Conservation (phyloP, 345 rosid species). For the Brassica cretica region DNA sequence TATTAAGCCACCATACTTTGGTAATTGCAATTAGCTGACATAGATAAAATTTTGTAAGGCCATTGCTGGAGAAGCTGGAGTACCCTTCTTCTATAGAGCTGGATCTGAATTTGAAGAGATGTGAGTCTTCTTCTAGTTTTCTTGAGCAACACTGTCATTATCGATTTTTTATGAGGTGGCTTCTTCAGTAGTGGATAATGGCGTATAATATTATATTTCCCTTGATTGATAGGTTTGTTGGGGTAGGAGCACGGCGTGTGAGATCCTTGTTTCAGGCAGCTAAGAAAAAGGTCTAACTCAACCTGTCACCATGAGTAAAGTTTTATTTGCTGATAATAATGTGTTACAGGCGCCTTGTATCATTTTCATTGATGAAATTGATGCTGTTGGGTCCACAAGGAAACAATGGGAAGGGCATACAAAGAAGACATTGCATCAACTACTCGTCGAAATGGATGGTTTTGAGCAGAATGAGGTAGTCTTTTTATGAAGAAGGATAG, state of each 20-base stretch:
- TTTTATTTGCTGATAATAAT: slow-evolving; percentile 15
- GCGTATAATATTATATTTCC: slow-evolving; percentile 9
- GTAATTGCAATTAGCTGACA: slow-evolving; percentile 16
- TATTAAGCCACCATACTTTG: not conserved
- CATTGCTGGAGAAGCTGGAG: slow-evolving; percentile 99
- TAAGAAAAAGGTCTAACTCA: slow-evolving; percentile 73
- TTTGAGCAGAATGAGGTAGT: slow-evolving; percentile 96
- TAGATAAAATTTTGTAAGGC: slow-evolving; percentile 57
- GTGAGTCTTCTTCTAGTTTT: slow-evolving; percentile 48
- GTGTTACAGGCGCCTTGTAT: slow-evolving; percentile 92
- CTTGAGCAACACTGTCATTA: slow-evolving; percentile 13
- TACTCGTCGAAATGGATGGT: slow-evolving; percentile 99
- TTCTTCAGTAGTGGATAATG: not conserved
- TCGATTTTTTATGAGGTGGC: not conserved
- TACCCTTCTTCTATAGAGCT: slow-evolving; percentile 97
- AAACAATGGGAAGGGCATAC: slow-evolving; percentile 99
- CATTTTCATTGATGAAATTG: slow-evolving; percentile 97
- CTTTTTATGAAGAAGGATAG: not conserved
- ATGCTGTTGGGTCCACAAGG: slow-evolving; percentile 96
- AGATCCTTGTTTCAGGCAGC: slow-evolving; percentile 98
- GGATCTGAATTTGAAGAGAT: slow-evolving; percentile 99
- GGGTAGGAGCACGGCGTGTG: slow-evolving; percentile 97
- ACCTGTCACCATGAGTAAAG: slow-evolving; percentile 1
- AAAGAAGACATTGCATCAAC: slow-evolving; percentile 94
- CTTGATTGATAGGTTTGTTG: slow-evolving; percentile 80